Evolutionary conservation across 176 grass and related monocot species (phyloP).

Genomic region (Dactylis glomerata): DNA sequence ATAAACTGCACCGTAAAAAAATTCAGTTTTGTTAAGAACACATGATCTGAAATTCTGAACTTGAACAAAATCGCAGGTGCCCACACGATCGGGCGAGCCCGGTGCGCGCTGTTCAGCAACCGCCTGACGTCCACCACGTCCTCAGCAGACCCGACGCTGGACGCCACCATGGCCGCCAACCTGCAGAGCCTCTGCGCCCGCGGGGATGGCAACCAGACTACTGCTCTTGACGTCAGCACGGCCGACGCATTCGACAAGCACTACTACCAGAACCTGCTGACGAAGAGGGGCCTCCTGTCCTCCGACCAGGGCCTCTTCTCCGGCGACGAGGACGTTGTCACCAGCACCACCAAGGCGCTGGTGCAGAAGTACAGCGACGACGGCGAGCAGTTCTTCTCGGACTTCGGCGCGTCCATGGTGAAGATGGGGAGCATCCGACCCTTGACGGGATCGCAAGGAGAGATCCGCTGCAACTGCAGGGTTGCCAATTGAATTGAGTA

Average conservation of each 20-base stretch:
- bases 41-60: not conserved
- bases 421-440: constrained; percentile 80
- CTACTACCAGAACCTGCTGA: constrained; percentile 69
- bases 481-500: constrained; percentile 55
- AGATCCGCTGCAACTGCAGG: constrained; percentile 65
- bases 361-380: constrained; percentile 57
- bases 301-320: constrained; percentile 95
- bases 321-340: constrained; percentile 46
- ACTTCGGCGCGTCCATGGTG: constrained; percentile 70
- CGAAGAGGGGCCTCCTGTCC: constrained; percentile 58
- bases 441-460: constrained; percentile 41
- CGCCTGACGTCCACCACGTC: constrained; percentile 28
- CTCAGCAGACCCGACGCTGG: constrained; percentile 54
- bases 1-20: no score
- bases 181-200: constrained; percentile 51
- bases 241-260: constrained; percentile 65
- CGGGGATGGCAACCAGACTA: constrained; percentile 67
- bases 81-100: constrained; percentile 73
- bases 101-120: constrained; percentile 53
- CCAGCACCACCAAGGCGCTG: constrained; percentile 46
- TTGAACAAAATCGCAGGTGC: constrained; percentile 22
- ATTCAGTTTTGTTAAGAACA: not conserved
- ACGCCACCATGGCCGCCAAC: constrained; percentile 42
- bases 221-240: constrained; percentile 54
- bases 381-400: constrained; percentile 33